Evolutionary conservation across 2,329 filamentous ascomycete species (phyloP).

Genomic region (Hortaea sp.): DNA sequence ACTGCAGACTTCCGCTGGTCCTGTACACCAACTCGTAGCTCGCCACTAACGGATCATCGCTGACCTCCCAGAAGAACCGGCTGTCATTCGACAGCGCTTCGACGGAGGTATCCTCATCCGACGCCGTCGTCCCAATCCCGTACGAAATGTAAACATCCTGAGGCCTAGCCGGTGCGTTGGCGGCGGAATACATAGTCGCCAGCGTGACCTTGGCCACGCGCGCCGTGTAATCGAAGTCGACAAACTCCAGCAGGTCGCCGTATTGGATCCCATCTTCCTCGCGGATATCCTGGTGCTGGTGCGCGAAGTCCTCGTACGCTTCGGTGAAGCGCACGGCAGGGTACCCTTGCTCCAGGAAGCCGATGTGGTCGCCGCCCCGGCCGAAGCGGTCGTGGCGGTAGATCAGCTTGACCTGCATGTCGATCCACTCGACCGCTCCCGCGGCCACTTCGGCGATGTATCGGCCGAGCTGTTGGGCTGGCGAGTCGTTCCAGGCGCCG

Average conservation of each 20-base stretch:
- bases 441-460: conserved; percentile 46
- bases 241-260: conserved; percentile 46
- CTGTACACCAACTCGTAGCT: conserved; percentile 50
- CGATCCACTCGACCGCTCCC: conserved; percentile 40
- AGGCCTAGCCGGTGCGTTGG: conserved; percentile 41
- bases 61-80: conserved; percentile 38
- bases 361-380: conserved; percentile 46
- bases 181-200: conserved; percentile 45
- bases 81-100: conserved; percentile 35
- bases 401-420: conserved; percentile 47
- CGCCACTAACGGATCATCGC: conserved; percentile 30
- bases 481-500: conserved; percentile 46
- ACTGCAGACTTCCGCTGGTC: conserved; percentile 38
- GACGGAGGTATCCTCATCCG: conserved; percentile 12
- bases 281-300: conserved; percentile 48
- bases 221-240: conserved; percentile 46
- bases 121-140: conserved; percentile 17
- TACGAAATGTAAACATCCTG: conserved; percentile 37
- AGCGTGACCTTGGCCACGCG: conserved; percentile 47
- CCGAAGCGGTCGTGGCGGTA: conserved; percentile 49
- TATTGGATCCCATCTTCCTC: conserved; percentile 42
- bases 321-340: conserved; percentile 48
- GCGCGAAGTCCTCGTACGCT: conserved; percentile 46
- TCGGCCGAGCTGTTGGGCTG: conserved; percentile 45
- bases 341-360: conserved; percentile 47